Evolutionary conservation across 345 rosid genomes (phyloP).

Genomic region (Clausena lansium): DNA sequence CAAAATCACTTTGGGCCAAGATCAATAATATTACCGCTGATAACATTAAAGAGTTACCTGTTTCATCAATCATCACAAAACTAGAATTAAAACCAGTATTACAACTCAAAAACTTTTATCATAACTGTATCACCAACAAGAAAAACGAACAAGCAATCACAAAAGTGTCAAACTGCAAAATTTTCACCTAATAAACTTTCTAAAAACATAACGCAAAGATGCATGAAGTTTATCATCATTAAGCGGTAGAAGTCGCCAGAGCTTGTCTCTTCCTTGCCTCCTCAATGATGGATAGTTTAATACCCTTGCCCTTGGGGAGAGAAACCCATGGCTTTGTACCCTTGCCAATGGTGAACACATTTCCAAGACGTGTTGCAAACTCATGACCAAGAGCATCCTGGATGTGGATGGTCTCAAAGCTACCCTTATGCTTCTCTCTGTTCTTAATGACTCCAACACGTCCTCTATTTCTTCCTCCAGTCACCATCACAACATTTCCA

Average conservation of each 20-base stretch:
- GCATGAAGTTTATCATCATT: neutral
- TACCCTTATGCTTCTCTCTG: constrained; percentile 44
- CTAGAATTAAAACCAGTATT: neutral
- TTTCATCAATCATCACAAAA: neutral
- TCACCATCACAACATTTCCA: constrained; percentile 66
- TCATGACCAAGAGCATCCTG: constrained; percentile 40
- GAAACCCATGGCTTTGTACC: constrained; percentile 40
- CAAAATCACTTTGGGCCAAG: neutral
- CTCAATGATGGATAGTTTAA: constrained; percentile 2
- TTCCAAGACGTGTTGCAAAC: constrained; percentile 40
- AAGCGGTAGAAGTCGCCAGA: neutral
- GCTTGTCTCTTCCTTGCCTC: constrained; percentile 3
- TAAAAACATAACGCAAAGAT: neutral
- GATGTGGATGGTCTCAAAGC: constrained; percentile 38
- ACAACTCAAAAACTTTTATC: neutral
- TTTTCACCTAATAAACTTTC: neutral
- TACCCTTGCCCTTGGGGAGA: constrained; percentile 7
- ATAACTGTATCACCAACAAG: neutral
- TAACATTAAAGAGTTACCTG: neutral
- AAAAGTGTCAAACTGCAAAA: neutral
- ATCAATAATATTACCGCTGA: neutral
- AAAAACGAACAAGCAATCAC: neutral
- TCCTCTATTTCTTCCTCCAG: constrained; percentile 67
- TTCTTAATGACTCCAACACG: constrained; percentile 42
- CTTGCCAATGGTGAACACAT: constrained; percentile 38